Evolutionary conservation across 352 stramenopile genomes (phyloP), one percentile per base, ranked within the genome.

Genomic region (Phytophthora colocasiae): DNA sequence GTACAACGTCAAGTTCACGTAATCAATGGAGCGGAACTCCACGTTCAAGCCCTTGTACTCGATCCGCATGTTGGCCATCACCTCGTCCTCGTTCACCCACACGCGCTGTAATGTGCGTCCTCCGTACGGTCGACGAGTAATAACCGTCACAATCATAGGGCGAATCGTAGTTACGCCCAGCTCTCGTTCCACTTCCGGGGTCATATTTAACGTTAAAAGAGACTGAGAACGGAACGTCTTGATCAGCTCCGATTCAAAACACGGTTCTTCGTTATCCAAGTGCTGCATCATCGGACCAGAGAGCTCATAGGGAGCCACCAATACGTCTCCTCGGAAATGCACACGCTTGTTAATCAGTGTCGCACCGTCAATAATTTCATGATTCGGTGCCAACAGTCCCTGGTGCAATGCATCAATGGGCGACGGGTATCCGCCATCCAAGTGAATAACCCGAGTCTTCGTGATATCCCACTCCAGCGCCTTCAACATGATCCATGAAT

Each of bases 271-370:
- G 39, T 92, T 61, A 51, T 94, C 69, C 41, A 94, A 49, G 43
- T 94, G 85, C 61, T 89, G 72, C 77, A 92, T 91, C 69, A 92
- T 82, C 0, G 82, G 80, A 0, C 85, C 83, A 0, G 63, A 78
- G 4, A 67, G 52, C 12, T 94, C 85, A 26, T 69, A 90, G 14
- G 83, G 81, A 11, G 78, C 68, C 5, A 92, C 34, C 45, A 90
- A 6, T 8, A 86, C 85, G 9, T 81, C 54, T 9, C 83, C 81
- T 17, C 63, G 66, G 14, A 89, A 86, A 17, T 80, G 72, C 6
- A 84, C 55, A 2, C 65, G 53, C 29, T 75, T 77, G 0, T 64
- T 62, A 9, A 77, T 66, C 0, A 85, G 56, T 17, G 66, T 57
- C 12, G 58, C 26, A 2, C 75, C 79, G 6, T 77, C 67, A 34